Evolutionary conservation across 768 basidiomycete species (phyloP).

Genomic region (Suillus variegatus): DNA sequence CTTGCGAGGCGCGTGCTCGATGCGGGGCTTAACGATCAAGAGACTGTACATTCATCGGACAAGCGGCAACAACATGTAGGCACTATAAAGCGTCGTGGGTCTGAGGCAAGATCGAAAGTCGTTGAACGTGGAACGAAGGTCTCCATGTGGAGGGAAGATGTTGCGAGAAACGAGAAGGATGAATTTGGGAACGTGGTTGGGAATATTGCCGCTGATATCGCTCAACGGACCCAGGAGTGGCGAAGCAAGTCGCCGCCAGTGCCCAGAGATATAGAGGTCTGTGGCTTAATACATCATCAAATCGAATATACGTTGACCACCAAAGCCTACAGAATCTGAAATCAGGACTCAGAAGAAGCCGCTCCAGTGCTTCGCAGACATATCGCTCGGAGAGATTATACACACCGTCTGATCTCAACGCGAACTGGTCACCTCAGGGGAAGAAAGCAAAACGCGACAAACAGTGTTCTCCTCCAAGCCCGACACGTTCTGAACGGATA

Average conservation of each 20-base stretch:
- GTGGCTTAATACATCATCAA: neutral
- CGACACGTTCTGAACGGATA: slow-evolving; percentile 34
- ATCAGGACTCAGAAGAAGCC: slow-evolving; percentile 21
- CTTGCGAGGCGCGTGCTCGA: slow-evolving; percentile 37
- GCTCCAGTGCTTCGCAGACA: slow-evolving; percentile 23
- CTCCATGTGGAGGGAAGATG: slow-evolving; percentile 57
- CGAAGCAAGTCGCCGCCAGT: slow-evolving; percentile 6
- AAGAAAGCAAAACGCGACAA: slow-evolving; percentile 25
- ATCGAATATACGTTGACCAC: neutral
- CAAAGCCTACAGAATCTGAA: slow-evolving; percentile 9
- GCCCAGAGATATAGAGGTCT: slow-evolving; percentile 25
- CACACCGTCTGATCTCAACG: slow-evolving; percentile 22
- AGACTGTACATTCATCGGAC: slow-evolving; percentile 6
- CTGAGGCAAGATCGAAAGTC: slow-evolving; percentile 15
- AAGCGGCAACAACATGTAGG: slow-evolving; percentile 20
- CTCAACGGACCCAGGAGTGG: slow-evolving; percentile 16
- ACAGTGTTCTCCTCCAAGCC: slow-evolving; percentile 24
- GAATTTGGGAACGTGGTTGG: slow-evolving; percentile 24
- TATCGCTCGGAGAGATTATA: slow-evolving; percentile 27
- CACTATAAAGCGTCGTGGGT: slow-evolving; percentile 14
- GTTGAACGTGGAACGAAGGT: slow-evolving; percentile 37
- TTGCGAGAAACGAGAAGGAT: slow-evolving; percentile 38
- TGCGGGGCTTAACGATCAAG: slow-evolving; percentile 32
- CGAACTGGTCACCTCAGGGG: slow-evolving; percentile 16
- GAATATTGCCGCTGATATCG: slow-evolving; percentile 16